Base-by-base conservation (phyloP, 2,329 filamentous ascomycete genomes). In the Nemania bipapillata region DNA sequence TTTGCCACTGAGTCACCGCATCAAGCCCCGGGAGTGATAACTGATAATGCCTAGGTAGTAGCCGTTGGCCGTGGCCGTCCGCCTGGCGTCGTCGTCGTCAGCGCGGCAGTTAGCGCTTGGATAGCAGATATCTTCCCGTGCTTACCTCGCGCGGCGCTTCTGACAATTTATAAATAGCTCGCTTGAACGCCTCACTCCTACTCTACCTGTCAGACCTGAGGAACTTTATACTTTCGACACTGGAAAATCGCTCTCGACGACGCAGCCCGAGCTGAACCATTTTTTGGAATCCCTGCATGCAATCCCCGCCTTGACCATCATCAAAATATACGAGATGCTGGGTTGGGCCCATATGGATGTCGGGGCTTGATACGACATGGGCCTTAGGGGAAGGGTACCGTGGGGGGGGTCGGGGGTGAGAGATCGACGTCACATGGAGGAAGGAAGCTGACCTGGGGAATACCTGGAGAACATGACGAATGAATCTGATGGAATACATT, bases 1-100 rank as follows among this genome's bases (percentile, higher is more conserved):
- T 57, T 68, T 70, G 65, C 32, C 32, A 60, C 53, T 50, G 64
- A 55, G 42, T 57, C 69, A 71, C 65, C 58, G 58, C 63, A 65
- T 68, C 26, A 66, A 60, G 28, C 35, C 61, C 60, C n/a, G n/a
- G 64, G 69, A 65, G 63, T 37, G 42, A 52, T 45, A 60, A 63
- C 61, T 66, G 60, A 52, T 50, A n/a, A n/a, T 53, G 40, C 7
- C 11, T 3, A n/a, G 15, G 40, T 45, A 49, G 37, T 49, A 6
- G 52, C 40, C 45, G 55, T n/a, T 40, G 67, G 55, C 37, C 28
- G 54, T 56, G 26, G 28, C 60, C 70, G 62, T 69, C 49, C 82
- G 82, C n/a, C n/a, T n/a, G n/a, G n/a, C n/a, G n/a, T 73, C 82
- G 77, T 73, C 80, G 80, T 63, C 32, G 60, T 66, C 50, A 35